phyloP scores from a whole-genome alignment of 306 rosid genomes.

The Castanea crenata region DNA sequence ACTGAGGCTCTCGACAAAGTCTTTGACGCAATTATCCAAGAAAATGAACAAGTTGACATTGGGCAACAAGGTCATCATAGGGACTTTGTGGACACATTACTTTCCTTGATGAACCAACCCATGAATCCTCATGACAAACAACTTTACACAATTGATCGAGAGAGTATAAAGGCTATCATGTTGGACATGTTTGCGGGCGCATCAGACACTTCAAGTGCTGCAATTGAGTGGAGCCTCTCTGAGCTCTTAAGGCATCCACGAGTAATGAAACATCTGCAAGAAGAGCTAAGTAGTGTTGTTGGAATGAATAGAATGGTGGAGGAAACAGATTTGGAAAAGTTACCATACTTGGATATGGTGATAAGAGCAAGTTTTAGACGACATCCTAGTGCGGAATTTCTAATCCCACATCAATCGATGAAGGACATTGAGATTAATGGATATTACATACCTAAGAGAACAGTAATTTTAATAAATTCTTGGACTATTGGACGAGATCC shows the following conservation, averaged over 20 bases:
- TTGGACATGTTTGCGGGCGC: constrained; percentile 29
- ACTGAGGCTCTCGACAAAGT: constrained; percentile 24
- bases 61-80: not conserved
- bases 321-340: constrained; percentile 29
- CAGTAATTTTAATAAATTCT: constrained; percentile 29
- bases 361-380: constrained; percentile 42
- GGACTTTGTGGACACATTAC: constrained; percentile 30
- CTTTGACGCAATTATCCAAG: constrained; percentile 23
- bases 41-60: constrained; percentile 18
- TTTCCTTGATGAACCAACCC: constrained; percentile 25
- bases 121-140: constrained; percentile 23
- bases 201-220: not conserved
- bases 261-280: constrained; percentile 40
- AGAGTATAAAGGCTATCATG: constrained; percentile 37
- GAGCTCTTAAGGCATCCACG: constrained; percentile 41
- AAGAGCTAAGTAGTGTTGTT: constrained; percentile 25
- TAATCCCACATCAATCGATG: constrained; percentile 27
- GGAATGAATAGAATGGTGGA: constrained; percentile 37
- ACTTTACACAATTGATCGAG: constrained; percentile 8
- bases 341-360: constrained; percentile 36
- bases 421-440: constrained; percentile 34
- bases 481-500: constrained; percentile 45
- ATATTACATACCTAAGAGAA: constrained; percentile 25
- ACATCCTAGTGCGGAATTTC: constrained; percentile 29
- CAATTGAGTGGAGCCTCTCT: constrained; percentile 39